A percentile compares a stretch with the other conserved stretches of the same genome.
phyloP scores from a whole-genome alignment of 495 filamentous ascomycete species.

The Hyaloscypha bicolor region DNA sequence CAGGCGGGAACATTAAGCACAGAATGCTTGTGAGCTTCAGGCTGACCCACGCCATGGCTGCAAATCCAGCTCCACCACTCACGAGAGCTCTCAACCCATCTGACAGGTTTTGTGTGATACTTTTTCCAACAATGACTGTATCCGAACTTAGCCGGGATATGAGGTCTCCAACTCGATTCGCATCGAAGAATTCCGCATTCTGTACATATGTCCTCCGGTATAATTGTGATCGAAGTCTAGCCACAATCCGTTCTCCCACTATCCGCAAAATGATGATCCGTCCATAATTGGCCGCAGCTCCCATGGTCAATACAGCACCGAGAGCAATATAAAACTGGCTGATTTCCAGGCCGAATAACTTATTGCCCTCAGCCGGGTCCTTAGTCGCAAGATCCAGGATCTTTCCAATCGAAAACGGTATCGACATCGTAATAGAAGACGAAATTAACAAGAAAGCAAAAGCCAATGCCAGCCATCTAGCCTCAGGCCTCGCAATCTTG shows the following conservation, averaged over 20 bases:
- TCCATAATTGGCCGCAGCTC: constrained; percentile 88
- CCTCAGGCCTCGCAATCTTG: constrained; percentile 85
- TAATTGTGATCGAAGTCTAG: constrained; percentile 83
- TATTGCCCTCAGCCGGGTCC: constrained; percentile 50
- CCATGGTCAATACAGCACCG: constrained; percentile 67
- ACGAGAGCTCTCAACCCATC: constrained; percentile 89
- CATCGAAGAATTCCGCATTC: constrained; percentile 98
- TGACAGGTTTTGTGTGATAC: constrained; percentile 95
- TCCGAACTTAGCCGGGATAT: constrained; percentile 95
- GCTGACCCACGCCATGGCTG: constrained; percentile 90
- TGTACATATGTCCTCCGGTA: constrained; percentile 90
- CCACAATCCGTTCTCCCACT: constrained; percentile 91
- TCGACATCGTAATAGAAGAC: constrained; percentile 87
- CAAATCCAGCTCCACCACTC: constrained; percentile 84
- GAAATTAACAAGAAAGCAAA: constrained; percentile 85
- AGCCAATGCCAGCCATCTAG: constrained; percentile 74
- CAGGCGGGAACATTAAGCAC: constrained; percentile 83
- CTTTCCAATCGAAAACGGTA: constrained; percentile 94
- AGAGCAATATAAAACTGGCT: constrained; percentile 79
- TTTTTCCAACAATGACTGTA: constrained; percentile 96
- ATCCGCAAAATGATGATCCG: constrained; percentile 93
- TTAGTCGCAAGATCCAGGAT: constrained; percentile 87
- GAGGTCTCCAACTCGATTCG: constrained; percentile 92
- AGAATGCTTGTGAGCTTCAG: constrained; percentile 87
- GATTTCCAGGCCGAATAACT: constrained; percentile 72